Conservation (phyloP, 768 basidiomycete species). For the Rossbeevera mucosa region DNA sequence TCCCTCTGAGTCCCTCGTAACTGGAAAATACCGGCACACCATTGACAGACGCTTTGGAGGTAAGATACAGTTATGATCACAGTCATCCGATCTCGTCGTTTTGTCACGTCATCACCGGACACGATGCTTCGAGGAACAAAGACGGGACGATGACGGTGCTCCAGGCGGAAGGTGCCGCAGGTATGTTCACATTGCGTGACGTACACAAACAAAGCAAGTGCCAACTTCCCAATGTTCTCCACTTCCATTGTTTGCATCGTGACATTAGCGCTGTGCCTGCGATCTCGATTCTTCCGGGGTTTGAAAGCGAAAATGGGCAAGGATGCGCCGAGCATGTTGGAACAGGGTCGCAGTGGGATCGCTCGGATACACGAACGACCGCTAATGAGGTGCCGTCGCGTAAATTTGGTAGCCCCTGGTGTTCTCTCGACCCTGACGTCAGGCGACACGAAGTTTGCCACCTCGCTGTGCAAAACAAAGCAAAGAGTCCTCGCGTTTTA, state of each 20-base stretch:
- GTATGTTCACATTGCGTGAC: slow-evolving; percentile 34
- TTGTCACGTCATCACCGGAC: slow-evolving; percentile 24
- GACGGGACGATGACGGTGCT: slow-evolving; percentile 51
- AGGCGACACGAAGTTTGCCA: too few species aligned
- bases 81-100: slow-evolving; percentile 1
- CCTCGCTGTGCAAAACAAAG: neutral
- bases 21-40: slow-evolving; percentile 78
- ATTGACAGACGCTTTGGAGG: slow-evolving; percentile 66
- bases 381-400: neutral
- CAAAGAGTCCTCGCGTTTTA: too few species aligned
- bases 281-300: slow-evolving; percentile 71
- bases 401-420: too few species aligned
- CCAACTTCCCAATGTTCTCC: neutral
- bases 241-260: slow-evolving; percentile 4
- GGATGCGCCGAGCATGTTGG: slow-evolving; percentile 74
- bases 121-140: slow-evolving; percentile 58
- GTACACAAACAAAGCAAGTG: slow-evolving; percentile 4
- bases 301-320: slow-evolving; percentile 73
- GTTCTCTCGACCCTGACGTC: too few species aligned
- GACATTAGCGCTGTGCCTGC: slow-evolving; percentile 62
- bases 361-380: slow-evolving; percentile 72
- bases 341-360: slow-evolving; percentile 87
- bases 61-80: slow-evolving; percentile 5
- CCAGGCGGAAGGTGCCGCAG: slow-evolving; percentile 69
- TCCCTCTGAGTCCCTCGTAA: slow-evolving; percentile 82